Conservation (phyloP, 257 asterid species). For the Lithospermum erythrorhizon region DNA sequence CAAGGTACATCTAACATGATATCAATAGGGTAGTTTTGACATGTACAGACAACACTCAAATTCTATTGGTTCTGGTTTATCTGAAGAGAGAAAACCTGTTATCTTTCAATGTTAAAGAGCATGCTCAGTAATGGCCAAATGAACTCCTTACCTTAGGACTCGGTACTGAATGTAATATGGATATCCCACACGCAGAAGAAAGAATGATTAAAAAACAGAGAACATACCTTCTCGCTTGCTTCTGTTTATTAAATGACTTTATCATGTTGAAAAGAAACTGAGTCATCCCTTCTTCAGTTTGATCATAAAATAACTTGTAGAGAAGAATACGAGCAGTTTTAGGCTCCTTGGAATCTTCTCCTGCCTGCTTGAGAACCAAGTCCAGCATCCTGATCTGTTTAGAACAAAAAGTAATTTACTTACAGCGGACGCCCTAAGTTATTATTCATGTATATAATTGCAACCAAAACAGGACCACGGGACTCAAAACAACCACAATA, state of each 20-base stretch:
- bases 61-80: background rate
- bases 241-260: conserved; percentile 73
- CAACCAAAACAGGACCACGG: background rate
- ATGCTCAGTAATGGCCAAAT: background rate
- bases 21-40: no score
- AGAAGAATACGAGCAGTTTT: conserved; percentile 87
- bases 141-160: background rate
- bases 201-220: background rate
- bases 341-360: conserved; percentile 77
- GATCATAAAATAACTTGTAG: conserved; percentile 94
- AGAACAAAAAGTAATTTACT: conserved; percentile 21
- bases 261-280: conserved; percentile 73
- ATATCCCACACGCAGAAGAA: background rate
- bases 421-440: conserved; percentile 18
- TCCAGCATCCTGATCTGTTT: conserved; percentile 82
- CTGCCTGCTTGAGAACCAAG: conserved; percentile 71
- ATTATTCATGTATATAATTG: conserved; percentile 5
- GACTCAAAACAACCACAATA: background rate
- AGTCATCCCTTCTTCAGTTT: conserved; percentile 96
- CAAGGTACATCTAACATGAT: background rate
- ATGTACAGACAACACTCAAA: background rate
- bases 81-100: background rate
- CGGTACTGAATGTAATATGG: background rate
- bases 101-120: background rate
- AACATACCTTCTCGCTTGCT: conserved; percentile 75